Evolutionary conservation across 768 basidiomycete species (phyloP).

Genomic region (Clitopilus passeckerianus): DNA sequence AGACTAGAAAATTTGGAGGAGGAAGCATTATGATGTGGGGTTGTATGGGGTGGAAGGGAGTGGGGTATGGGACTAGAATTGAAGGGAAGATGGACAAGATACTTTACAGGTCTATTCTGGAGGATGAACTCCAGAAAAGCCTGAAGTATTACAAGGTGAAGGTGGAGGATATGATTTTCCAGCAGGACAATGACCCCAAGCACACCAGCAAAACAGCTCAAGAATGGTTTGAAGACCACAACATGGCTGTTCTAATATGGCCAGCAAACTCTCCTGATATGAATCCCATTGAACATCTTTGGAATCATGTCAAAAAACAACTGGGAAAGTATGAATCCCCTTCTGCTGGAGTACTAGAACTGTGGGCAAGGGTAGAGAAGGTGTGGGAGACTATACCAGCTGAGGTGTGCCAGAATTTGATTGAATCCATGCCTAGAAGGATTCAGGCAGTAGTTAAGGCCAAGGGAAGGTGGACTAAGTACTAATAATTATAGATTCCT

Average conservation of each 20-base stretch:
- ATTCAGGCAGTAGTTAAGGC: constrained; percentile 1
- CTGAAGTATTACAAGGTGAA: constrained; percentile 7
- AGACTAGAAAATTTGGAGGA: constrained; percentile 18
- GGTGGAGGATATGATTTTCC: no score
- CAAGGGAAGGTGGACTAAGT: no score
- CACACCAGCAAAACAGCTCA: constrained; percentile 11
- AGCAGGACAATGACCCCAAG: constrained; percentile 21
- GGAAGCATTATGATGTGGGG: constrained; percentile 22
- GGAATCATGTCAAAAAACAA: constrained; percentile 8
- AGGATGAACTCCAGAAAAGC: constrained; percentile 10
- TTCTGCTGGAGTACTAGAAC: neutral
- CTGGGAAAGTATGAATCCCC: neutral
- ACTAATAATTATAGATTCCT: no score
- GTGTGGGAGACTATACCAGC: no score
- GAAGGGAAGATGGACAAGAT: no score
- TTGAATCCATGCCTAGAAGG: constrained; percentile 2
- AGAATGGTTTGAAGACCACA: constrained; percentile 13
- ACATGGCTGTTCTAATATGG: constrained; percentile 1
- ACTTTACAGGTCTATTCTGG: constrained; percentile 17
- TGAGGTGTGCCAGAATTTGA: no score
- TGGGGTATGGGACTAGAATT: constrained; percentile 11
- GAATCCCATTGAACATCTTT: constrained; percentile 23
- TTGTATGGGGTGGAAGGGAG: constrained; percentile 17
- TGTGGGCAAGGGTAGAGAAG: no score
- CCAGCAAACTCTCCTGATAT: no score